Base-by-base conservation (phyloP, 306 rosid species). In the Gillenia trifoliata region DNA sequence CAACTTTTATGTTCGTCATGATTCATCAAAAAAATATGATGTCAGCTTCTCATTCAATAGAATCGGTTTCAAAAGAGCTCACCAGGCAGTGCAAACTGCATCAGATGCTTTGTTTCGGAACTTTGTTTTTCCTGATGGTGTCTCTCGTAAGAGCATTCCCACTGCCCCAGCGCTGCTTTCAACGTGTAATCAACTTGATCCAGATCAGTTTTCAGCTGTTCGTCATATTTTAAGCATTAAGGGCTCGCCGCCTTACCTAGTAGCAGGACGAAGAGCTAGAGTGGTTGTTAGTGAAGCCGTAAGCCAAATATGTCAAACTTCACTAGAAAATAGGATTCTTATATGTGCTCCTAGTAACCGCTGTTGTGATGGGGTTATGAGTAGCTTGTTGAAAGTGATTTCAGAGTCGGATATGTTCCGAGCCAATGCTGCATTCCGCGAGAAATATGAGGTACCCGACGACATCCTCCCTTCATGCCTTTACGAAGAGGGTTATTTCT, bases 1-100 rank as follows among this genome's bases (percentile, higher is more conserved):
- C 2, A 73, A 54, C 10, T 83, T 83, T 11, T 45, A 68, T 25
- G 3, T 23, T 68, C 11, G 56, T 59, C 81, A 83, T 60, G 2
- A 64, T 20, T 25, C 67, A 4, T 16, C 56, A 47, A 20, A 12
- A 25, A 79, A 68, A 66, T 79, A 83, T 68, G 83, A 79, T 20
- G 52, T 83, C 76, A 79, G 75, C 54, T 71, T 79, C 75, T 78
- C 83, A 45, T 83, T 83, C 83, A 83, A 83, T 65, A 71, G 78
- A 60, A 73, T 79, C 20, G 75, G 81, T 64, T 72, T 79, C 38
- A 83, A 79, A 75, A 75, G 78, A 59, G 83, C 83, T 66, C 83
- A 83, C 72, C 83, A 75, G 25, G 81, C 83, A 8, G 11, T 83
- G 62, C 2, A 72, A 49, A 66, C 66, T 60, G 71, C 74, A 8